Evolutionary conservation across 495 filamentous ascomycete genomes (phyloP).

Genomic region (Penicillium diatomitis): DNA sequence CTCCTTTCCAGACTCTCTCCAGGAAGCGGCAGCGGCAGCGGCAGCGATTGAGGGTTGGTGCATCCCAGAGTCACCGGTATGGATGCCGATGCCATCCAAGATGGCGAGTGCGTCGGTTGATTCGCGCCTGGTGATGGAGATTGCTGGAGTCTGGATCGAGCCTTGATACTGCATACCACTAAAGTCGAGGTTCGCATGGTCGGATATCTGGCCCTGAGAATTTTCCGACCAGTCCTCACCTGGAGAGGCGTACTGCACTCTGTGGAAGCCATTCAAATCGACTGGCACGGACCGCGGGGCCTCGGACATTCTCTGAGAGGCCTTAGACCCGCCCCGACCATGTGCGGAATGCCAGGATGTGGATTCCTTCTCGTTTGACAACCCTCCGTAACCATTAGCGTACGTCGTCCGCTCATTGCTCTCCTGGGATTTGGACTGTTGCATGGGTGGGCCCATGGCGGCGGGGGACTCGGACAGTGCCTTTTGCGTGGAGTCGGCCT

Average conservation of each 20-base stretch:
- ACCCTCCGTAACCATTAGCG: slow-evolving; percentile 23
- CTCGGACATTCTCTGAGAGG: slow-evolving; percentile 16
- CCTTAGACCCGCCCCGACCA: slow-evolving; percentile 15
- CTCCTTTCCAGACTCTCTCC: slow-evolving; percentile 36
- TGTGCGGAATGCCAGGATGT: slow-evolving; percentile 27
- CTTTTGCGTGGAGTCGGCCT: slow-evolving; percentile 9
- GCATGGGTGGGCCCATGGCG: slow-evolving; percentile 21
- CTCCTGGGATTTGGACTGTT: slow-evolving; percentile 3
- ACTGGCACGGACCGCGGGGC: slow-evolving; percentile 10
- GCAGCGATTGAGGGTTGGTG: slow-evolving; percentile 18
- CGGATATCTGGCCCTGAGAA: slow-evolving; percentile 14
- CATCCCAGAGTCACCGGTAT: slow-evolving; percentile 16
- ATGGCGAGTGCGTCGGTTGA: slow-evolving; percentile 36
- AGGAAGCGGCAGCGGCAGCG: slow-evolving; percentile 19
- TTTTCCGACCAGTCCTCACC: slow-evolving; percentile 23
- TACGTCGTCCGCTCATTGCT: slow-evolving; percentile 8
- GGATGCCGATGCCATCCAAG: slow-evolving; percentile 34
- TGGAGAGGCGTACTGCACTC: slow-evolving; percentile 11
- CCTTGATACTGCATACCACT: slow-evolving; percentile 25
- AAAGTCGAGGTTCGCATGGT: slow-evolving; percentile 19
- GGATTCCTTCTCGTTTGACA: slow-evolving; percentile 24
- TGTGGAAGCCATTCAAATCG: slow-evolving; percentile 11
- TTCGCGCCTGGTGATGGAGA: slow-evolving; percentile 25
- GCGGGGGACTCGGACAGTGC: slow-evolving; percentile 25
- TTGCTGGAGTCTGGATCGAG: slow-evolving; percentile 26